These are phyloP conservation scores for Ogataea paraovalis DNA, from an alignment of 805 yeast genomes.

Conservation along the genomic window DNA sequence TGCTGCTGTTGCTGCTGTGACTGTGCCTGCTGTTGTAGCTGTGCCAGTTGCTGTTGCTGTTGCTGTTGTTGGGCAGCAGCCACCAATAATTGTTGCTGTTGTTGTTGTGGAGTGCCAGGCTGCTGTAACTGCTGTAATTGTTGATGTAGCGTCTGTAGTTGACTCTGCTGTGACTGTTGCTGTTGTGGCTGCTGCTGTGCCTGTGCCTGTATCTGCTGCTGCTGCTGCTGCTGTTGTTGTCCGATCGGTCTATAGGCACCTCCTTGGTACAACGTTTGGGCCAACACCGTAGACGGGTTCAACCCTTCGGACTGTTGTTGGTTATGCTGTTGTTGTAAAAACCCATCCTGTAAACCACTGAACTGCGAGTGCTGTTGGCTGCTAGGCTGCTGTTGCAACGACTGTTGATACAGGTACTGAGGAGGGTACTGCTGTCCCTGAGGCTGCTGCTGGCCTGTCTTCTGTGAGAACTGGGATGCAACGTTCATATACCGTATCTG, in stretches of 20 bases:
- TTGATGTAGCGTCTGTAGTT: slow-evolving; percentile 19
- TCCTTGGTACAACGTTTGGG: slow-evolving; percentile 40
- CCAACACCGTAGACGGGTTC: slow-evolving; percentile 34
- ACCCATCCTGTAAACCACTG: slow-evolving; percentile 20
- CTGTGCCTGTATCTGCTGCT: slow-evolving; percentile 7
- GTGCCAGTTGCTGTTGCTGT: slow-evolving; percentile 4
- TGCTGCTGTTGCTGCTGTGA: slow-evolving; percentile 14
- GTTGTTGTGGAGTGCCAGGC: slow-evolving; percentile 25
- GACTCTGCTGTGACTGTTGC: slow-evolving; percentile 10
- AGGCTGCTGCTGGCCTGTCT: slow-evolving; percentile 16
- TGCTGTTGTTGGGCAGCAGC: slow-evolving; percentile 11
- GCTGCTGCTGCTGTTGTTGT: slow-evolving; percentile 21
- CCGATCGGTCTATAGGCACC: slow-evolving; percentile 35
- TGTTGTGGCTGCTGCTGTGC: slow-evolving; percentile 17
- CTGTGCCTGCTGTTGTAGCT: slow-evolving; percentile 1
- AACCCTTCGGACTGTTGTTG: slow-evolving; percentile 25
- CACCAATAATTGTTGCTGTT: slow-evolving; percentile 12
- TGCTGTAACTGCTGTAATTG: slow-evolving; percentile 23
- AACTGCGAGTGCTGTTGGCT: slow-evolving; percentile 15
- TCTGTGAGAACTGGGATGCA: slow-evolving; percentile 15
- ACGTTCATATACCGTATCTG: slow-evolving; percentile 10
- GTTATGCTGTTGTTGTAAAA: slow-evolving; percentile 19
- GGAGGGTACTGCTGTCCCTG: slow-evolving; percentile 12
- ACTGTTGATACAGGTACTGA: slow-evolving; percentile 8
- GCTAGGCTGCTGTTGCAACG: slow-evolving; percentile 11